Evolutionary conservation across 176 grass and related monocot genomes (phyloP).

Genomic region (Oryza officinalis): DNA sequence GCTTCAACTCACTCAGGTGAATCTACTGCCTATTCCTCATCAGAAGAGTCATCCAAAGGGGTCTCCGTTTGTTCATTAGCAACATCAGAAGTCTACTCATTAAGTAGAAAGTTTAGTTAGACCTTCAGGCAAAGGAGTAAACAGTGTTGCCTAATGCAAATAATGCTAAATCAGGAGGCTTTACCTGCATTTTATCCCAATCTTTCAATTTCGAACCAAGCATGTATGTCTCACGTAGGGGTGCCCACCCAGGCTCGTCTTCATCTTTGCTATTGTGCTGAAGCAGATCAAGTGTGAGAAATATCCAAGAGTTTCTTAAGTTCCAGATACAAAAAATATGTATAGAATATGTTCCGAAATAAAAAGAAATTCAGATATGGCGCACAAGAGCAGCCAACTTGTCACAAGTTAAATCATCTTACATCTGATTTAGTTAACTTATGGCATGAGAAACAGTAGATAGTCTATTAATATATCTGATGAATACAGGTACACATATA

Average conservation of each 20-base stretch:
- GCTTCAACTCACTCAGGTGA: slow-evolving; percentile 7
- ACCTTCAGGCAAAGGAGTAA: slow-evolving; percentile 9
- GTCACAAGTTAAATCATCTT: not conserved
- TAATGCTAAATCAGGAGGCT: not conserved
- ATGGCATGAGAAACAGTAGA: not conserved
- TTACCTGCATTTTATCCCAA: slow-evolving; percentile 79
- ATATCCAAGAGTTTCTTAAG: not conserved
- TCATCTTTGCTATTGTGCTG: slow-evolving; percentile 54
- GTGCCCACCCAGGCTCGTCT: slow-evolving; percentile 72
- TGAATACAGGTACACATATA: not conserved
- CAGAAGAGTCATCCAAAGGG: slow-evolving; percentile 48
- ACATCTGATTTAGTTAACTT: not conserved
- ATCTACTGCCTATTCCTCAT: slow-evolving; percentile 51
- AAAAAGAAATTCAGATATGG: not conserved
- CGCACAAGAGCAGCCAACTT: not conserved
- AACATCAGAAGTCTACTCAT: slow-evolving; percentile 45
- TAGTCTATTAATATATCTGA: not conserved
- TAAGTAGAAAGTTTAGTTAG: not conserved
- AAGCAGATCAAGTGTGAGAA: slow-evolving; percentile 26
- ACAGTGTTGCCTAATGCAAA: not conserved
- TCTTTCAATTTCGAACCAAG: slow-evolving; percentile 83
- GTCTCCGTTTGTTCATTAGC: slow-evolving; percentile 19
- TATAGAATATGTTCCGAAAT: not conserved
- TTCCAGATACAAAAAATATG: not conserved
- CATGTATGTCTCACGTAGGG: slow-evolving; percentile 70